Evolutionary conservation across 2,329 filamentous ascomycete species (phyloP).

Genomic region (Ophiostoma perfectum): DNA sequence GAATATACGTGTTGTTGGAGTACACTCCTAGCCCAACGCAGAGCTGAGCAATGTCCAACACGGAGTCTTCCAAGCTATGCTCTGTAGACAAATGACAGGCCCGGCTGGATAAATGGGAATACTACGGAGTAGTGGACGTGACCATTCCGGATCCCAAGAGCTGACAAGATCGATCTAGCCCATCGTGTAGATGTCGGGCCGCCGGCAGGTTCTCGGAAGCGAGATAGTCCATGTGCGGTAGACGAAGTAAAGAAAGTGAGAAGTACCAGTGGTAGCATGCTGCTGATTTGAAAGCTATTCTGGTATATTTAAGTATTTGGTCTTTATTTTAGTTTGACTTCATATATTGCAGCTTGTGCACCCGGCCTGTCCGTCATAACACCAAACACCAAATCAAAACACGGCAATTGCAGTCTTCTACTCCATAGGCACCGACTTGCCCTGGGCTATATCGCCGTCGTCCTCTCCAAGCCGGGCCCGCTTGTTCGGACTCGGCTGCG

Average conservation of each 20-base stretch:
- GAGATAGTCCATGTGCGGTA: not conserved
- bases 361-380: not conserved
- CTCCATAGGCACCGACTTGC: slow-evolving; percentile 22
- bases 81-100: too few relatives aligned
- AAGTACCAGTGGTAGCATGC: not conserved
- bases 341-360: not conserved
- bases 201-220: slow-evolving; percentile 10
- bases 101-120: slow-evolving; percentile 7
- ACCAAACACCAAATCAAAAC: not conserved
- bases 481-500: slow-evolving; percentile 41
- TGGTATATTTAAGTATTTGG: not conserved
- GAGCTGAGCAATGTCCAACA: too few relatives aligned
- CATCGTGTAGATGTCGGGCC: not conserved
- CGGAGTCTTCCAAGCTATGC: too few relatives aligned
- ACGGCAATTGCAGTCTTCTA: not conserved
- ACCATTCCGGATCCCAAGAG: not conserved
- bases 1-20: too few relatives aligned
- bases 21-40: too few relatives aligned
- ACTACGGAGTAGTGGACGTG: not conserved
- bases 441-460: slow-evolving; percentile 22
- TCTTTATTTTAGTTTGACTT: not conserved
- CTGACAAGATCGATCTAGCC: not conserved
- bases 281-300: not conserved
- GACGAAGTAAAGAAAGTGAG: not conserved
- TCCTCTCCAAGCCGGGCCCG: slow-evolving; percentile 42